These are phyloP conservation scores for Leccinum subtestaceum DNA, from an alignment of 768 basidiomycete genomes.

Conservation along the genomic window DNA sequence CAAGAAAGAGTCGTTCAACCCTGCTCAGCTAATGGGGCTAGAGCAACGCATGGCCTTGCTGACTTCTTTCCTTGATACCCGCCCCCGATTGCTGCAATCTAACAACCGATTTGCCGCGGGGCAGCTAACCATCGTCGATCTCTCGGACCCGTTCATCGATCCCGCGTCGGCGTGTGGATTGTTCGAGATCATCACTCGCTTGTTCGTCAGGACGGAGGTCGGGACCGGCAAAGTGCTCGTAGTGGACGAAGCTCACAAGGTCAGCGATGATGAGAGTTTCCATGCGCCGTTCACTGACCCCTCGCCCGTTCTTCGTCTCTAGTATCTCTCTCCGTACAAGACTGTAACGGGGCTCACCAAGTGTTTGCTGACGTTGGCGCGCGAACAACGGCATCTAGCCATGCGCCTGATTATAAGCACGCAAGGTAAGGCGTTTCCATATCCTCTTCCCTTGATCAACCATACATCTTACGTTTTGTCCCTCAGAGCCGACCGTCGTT, in stretches of 20 bases:
- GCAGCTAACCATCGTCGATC: constrained; percentile 63
- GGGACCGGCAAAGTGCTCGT: constrained; percentile 66
- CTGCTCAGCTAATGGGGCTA: constrained; percentile 50
- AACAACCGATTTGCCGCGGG: constrained; percentile 50
- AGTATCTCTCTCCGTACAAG: constrained; percentile 58
- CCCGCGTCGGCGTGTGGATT: constrained; percentile 61
- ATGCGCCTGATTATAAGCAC: constrained; percentile 76
- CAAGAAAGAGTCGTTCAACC: constrained; percentile 53
- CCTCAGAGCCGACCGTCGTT: constrained; percentile 67
- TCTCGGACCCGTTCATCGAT: constrained; percentile 75
- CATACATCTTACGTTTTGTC: background rate
- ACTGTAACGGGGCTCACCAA: constrained; percentile 53
- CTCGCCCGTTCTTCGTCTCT: background rate
- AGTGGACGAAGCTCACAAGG: constrained; percentile 77
- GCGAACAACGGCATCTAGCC: constrained; percentile 69
- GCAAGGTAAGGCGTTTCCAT: constrained; percentile 46
- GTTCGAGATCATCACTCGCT: constrained; percentile 65
- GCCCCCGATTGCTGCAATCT: constrained; percentile 2
- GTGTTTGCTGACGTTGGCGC: constrained; percentile 53
- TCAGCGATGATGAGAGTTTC: constrained; percentile 16
- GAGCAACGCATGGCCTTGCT: constrained; percentile 64
- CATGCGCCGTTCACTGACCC: background rate
- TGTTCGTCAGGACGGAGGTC: constrained; percentile 61
- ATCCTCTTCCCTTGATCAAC: background rate
- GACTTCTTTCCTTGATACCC: constrained; percentile 50